Base-by-base conservation (phyloP, 148 eudicot genomes). In the Rhododendron kiyosumense region DNA sequence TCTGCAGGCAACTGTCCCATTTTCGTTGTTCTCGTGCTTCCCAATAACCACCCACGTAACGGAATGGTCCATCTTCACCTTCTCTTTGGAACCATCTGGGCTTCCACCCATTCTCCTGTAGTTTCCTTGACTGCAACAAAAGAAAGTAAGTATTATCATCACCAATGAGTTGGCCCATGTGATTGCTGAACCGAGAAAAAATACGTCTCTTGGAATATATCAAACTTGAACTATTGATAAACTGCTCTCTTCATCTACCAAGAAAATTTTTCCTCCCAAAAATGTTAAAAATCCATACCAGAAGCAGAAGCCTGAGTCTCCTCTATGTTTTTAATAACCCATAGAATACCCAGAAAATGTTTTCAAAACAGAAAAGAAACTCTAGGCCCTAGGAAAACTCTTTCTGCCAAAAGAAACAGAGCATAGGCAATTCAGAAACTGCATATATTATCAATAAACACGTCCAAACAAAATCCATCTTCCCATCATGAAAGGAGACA, bases 101-200 rank as follows among this genome's bases (percentile, higher is more conserved):
- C 82, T 90, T 92, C 99, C 99, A 96, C 63, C 99, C 99, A 87
- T 90, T 91, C 82, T 95, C 98, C 92, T 96, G 99, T 88, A 96
- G 78, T 88, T 96, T 94, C 86, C 93, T 88, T 5, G 99, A 92
- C 99, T 94, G 90, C 81, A 88, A 54, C 24, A 57, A n/a, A 38
- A 11, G 32, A 34, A 4, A 77, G 14, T 57, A 87, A 38, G 57
- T 13, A 67, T 32, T 30, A 43, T 46, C 34, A 34, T 17, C 46
- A 74, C 75, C 34, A 69, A 69, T 69, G 18, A 69, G 75, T 69
- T 69, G 36, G 75, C 36, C 75, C 34, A 26, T 13, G 75, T 28
- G 36, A 69, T 69, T 28, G 36, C 17, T 69, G 6, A 30, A 69
- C 7, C 7, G 5, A 28, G 75, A 54, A 69, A 69, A 10, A 28